Evolutionary conservation across 2,329 filamentous ascomycete genomes (phyloP), one percentile per base, ranked within the genome.

Genomic region (Phyllosticta capitalensis): DNA sequence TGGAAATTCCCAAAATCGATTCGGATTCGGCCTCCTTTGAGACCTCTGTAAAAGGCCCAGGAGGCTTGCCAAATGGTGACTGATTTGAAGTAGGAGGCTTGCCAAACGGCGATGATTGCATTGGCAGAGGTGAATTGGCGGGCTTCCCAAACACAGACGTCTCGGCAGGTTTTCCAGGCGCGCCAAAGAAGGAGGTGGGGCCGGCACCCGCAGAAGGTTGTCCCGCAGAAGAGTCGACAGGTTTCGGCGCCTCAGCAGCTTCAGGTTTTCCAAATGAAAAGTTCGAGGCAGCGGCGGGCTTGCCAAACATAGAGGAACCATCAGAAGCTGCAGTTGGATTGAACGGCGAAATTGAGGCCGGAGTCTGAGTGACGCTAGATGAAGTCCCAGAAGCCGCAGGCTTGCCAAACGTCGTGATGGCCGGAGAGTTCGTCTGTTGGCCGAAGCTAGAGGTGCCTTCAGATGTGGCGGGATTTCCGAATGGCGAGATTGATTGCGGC

Each of bases 141-240:
- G 52, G 57, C 19, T 59, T 51, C 10, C 57, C 57, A 48, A 59
- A 59, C 10, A 45, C n/a, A n/a, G 19, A 38, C 10, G 17, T 45
- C 14, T n/a, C 38, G 17, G 17, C 38, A 20, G 52, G 24, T 4
- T 4, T 26, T 26, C 4, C 7, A 26, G 24, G 24, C 24, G 24
- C 7, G 24, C 24, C 24, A 26, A 26, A 26, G 24, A 26, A 26
- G 24, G 24, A 7, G 24, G 24, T 26, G 4, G 24, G 24, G 24
- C 4, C 24, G 24, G 24, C 24, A 26, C 24, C 24, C 24, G 24
- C 3, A 4, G 24, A 26, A 7, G 7, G 24, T 5, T 30, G 22
- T 9, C 19, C 52, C n/a, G 19, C 14, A 45, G 38, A 14, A 14
- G 30, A 45, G n/a, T n/a, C 38, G 14, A 14, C n/a, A n/a, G 38